Evolutionary conservation across 177 flowering plant species (phyloP), one percentile per base, ranked within the genome.

Genomic region (Tripterygium wilfordii): DNA sequence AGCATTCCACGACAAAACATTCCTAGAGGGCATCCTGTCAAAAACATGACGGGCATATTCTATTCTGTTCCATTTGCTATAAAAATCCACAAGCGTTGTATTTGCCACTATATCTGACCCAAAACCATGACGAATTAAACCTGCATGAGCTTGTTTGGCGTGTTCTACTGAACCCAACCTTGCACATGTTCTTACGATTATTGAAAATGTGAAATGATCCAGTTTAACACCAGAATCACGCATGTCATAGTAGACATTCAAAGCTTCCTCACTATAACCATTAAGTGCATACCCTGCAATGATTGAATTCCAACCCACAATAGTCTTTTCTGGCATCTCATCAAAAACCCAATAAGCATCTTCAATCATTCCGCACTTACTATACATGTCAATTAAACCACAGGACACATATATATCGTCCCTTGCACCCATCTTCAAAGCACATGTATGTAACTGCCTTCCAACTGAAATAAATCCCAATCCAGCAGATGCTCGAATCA

Each of bases 111-210:
- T 58, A 58, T 86, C 88, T 14, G 56, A 68, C 27, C 83, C 88
- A 61, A 78, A 83, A n/a, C 94, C 95, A 56, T 71, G 69, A 24
- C 90, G 79, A 21, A 89, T 71, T 25, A 89, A 56, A 36, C 76
- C 69, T n/a, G 95, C 95, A 64, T 88, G 95, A 53, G 82, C 89
- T 69, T 88, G 89, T 68, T 78, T 85, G 17, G 82, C 89, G 62
- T 73, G 85, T 30, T 79, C 87, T 22, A 81, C 19, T 0, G 89
- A 81, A 52, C 79, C 95, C 42, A 88, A 54, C 36, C 83, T 71
- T 0, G 85, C 38, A 52, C 89, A 88, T 30, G 80, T 69, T 36
- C 89, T 69, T 33, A 83, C 20, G 38, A 86, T 55, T 16, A 69
- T 78, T 2, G 95, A 82, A 49, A 77, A 79, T 1, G 97, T 89